Evolutionary conservation across 306 rosid species (phyloP).

Genomic region (Castanospermum australe): DNA sequence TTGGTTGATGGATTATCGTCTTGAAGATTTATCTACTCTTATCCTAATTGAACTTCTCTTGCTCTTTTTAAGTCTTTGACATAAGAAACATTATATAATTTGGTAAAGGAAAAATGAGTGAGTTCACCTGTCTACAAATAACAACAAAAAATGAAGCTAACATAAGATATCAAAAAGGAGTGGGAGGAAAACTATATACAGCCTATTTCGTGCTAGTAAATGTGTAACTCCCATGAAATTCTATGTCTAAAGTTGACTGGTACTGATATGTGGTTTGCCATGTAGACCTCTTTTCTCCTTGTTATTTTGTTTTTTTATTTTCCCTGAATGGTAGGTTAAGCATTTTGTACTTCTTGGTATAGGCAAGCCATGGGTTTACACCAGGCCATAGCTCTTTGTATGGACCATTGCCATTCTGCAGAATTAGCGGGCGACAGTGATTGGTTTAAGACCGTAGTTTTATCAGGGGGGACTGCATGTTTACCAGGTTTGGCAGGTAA

Average conservation of each 20-base stretch:
- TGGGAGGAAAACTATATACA: not conserved
- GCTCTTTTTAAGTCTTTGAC: not conserved
- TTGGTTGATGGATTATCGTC: not conserved
- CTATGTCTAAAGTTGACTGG: not conserved
- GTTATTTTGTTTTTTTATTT: conserved; percentile 5
- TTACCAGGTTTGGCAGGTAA: conserved; percentile 92
- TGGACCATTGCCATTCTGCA: conserved; percentile 74
- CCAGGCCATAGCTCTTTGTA: conserved; percentile 86
- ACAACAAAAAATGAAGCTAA: not conserved
- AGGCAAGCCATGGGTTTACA: conserved; percentile 86
- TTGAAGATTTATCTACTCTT: not conserved
- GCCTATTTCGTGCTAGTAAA: not conserved
- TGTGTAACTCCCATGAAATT: not conserved
- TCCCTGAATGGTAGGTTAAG: not conserved
- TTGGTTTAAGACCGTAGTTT: conserved; percentile 83
- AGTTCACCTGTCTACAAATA: not conserved
- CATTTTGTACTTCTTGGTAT: conserved; percentile 32
- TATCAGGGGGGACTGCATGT: conserved; percentile 84
- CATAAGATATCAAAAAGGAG: not conserved
- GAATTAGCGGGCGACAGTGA: conserved; percentile 57
- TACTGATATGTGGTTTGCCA: not conserved
- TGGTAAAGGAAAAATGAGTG: not conserved
- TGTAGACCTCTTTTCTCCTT: not conserved
- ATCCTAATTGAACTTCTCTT: not conserved
- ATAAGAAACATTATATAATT: not conserved